Evolutionary conservation across 2,329 filamentous ascomycete genomes (phyloP).

Genomic region (Fusarium veterinarium): DNA sequence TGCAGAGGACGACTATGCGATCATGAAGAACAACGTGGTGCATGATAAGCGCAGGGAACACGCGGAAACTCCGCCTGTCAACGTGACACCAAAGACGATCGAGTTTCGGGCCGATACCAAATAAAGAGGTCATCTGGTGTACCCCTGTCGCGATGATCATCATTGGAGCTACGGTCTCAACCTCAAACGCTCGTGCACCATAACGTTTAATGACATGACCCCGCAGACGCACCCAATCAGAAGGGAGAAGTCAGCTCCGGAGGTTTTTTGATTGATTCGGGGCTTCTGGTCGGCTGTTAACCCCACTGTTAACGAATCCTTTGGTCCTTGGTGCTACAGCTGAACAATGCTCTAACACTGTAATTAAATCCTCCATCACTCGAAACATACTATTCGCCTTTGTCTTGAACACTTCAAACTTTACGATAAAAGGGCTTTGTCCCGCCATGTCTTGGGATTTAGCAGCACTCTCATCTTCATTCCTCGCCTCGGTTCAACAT

Average conservation of each 20-base stretch:
- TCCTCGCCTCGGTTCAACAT: neutral
- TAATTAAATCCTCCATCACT: constrained; percentile 18
- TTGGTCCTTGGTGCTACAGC: neutral
- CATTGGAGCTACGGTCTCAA: constrained; percentile 9
- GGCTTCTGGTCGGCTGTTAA: neutral
- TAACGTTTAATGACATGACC: constrained; percentile 15
- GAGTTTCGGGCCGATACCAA: constrained; percentile 24
- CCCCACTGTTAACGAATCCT: constrained; percentile 6
- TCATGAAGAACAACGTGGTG: neutral
- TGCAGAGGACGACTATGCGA: neutral
- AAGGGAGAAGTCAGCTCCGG: neutral
- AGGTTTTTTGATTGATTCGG: neutral
- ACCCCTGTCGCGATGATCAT: constrained; percentile 16
- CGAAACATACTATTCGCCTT: neutral
- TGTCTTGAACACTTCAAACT: neutral
- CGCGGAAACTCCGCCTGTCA: constrained; percentile 24
- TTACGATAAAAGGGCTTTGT: neutral
- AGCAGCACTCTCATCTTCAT: neutral
- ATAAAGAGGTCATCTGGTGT: constrained; percentile 6
- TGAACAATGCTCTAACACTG: constrained; percentile 12
- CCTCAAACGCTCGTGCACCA: constrained; percentile 21
- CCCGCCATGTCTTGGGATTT: neutral
- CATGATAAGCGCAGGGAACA: neutral
- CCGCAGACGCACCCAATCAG: constrained; percentile 22
- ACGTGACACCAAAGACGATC: constrained; percentile 9